phyloP scores from a whole-genome alignment of 805 yeast species.

The Wickerhamiella lipophila region DNA sequence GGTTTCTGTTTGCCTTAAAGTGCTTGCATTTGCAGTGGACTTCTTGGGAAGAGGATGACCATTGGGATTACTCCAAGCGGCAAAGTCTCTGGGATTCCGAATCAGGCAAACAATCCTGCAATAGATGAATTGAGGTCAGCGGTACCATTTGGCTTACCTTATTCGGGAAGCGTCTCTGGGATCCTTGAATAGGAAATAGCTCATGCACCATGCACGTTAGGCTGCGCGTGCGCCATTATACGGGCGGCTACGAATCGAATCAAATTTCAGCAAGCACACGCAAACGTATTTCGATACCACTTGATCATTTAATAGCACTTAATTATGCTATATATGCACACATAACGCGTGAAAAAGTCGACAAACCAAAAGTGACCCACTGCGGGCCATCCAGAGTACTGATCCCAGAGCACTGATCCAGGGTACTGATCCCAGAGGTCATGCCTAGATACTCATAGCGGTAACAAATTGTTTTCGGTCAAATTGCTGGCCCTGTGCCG shows the following conservation, averaged over 20 bases:
- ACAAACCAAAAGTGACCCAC: no score
- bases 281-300: no score
- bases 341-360: no score
- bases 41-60: not conserved
- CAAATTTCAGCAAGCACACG: no score
- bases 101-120: not conserved
- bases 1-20: not conserved
- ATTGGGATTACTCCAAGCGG: not conserved
- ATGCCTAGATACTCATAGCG: conserved; percentile 2
- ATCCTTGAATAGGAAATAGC: not conserved
- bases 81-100: not conserved
- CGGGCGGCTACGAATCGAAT: no score
- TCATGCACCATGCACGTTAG: not conserved
- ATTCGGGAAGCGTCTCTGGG: not conserved
- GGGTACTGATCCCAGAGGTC: no score
- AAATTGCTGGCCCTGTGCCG: conserved; percentile 17
- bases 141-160: not conserved
- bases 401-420: no score
- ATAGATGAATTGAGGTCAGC: not conserved
- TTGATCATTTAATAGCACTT: no score
- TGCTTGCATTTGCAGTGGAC: not conserved
- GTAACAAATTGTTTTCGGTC: conserved; percentile 17
- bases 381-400: no score
- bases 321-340: no score
- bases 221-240: no score